These are phyloP conservation scores for Eucalyptus brandiana DNA, from an alignment of 345 rosid species.

Conservation along the genomic window DNA sequence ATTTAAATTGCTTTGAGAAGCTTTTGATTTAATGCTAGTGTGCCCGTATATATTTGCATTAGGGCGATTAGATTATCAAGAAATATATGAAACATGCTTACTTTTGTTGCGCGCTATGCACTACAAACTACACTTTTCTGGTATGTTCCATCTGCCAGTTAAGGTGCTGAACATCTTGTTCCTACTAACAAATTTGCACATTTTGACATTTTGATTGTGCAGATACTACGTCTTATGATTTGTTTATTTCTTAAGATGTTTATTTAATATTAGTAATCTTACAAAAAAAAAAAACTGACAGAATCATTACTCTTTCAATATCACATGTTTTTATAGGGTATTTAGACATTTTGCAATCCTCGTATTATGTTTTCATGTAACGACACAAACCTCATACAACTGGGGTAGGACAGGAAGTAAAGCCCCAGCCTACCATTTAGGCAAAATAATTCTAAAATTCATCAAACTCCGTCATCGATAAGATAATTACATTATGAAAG, in stretches of 20 bases:
- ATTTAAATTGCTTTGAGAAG: not conserved
- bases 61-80: not conserved
- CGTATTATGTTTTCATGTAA: not conserved
- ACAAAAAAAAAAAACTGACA: not conserved
- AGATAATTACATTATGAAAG: not conserved
- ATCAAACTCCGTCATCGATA: not conserved
- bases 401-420: not conserved
- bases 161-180: not conserved
- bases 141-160: not conserved
- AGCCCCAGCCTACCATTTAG: not conserved
- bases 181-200: not conserved
- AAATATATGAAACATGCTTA: not conserved
- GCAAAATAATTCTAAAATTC: not conserved
- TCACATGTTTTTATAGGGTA: not conserved
- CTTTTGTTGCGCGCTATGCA: rapidly evolving
- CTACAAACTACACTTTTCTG: not conserved
- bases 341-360: not conserved
- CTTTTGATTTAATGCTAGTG: not conserved
- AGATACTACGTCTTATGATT: not conserved
- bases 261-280: not conserved
- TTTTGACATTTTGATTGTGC: not conserved
- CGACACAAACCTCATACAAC: not conserved
- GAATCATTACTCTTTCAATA: not conserved
- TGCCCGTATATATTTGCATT: not conserved
- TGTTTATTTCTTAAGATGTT: too few species aligned